Evolutionary conservation across 176 grass and related monocot genomes (phyloP).

Genomic region (Cocos nucifera): DNA sequence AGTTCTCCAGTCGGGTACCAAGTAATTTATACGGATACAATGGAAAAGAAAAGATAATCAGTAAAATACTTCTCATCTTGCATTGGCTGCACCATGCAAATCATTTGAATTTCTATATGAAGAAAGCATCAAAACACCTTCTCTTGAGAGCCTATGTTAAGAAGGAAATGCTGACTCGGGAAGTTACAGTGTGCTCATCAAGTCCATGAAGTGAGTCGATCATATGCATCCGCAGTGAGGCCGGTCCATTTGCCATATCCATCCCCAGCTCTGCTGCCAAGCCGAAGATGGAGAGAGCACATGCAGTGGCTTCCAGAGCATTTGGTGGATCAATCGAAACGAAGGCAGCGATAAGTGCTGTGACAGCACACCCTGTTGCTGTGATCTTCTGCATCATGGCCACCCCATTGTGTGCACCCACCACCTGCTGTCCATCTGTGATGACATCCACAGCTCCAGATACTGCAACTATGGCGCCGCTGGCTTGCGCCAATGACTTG

Average conservation of each 20-base stretch:
- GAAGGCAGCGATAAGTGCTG: conserved; percentile 64
- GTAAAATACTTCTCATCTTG: no score
- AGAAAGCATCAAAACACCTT: no score
- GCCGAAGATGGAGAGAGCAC: conserved; percentile 57
- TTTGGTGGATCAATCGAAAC: conserved; percentile 52
- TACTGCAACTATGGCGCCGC: conserved; percentile 41
- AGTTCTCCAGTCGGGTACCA: no score
- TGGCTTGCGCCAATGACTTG: conserved; percentile 45
- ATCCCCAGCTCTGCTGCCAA: conserved; percentile 61
- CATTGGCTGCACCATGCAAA: no score
- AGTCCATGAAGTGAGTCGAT: conserved; percentile 54
- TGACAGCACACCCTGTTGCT: conserved; percentile 60
- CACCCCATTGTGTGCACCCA: conserved; percentile 51
- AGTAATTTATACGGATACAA: no score
- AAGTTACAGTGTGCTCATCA: conserved; percentile 27
- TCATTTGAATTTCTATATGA: no score
- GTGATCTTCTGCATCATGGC: conserved; percentile 84
- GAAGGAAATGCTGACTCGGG: conserved; percentile 36
- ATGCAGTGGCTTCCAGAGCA: conserved; percentile 32
- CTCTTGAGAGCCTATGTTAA: no score
- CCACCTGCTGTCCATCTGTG: conserved; percentile 37
- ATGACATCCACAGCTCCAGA: conserved; percentile 63
- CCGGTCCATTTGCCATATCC: conserved; percentile 54
- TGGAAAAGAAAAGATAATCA: no score
- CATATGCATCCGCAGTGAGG: conserved; percentile 76